Conservation (phyloP, 768 basidiomycete species). For the Pulveroboletus sp. region DNA sequence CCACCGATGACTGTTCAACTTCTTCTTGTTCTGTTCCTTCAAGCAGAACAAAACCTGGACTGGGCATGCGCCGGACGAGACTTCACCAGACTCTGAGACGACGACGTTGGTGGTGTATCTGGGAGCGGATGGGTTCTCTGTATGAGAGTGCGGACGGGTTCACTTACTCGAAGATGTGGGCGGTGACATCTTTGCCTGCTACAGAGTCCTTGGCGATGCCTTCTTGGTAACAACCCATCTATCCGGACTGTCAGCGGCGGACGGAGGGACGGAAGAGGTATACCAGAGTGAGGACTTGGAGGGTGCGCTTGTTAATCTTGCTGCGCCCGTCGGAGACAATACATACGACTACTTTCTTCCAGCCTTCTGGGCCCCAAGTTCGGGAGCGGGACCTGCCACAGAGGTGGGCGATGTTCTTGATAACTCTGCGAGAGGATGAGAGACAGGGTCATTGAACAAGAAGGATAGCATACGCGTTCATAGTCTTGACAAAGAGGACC, state of each 20-base stretch:
- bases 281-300: slow-evolving; percentile 83
- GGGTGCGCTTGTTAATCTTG: slow-evolving; percentile 86
- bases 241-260: slow-evolving; percentile 1
- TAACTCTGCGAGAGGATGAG: slow-evolving; percentile 48
- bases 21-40: slow-evolving; percentile 97
- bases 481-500: slow-evolving; percentile 69
- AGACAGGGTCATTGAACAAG: not conserved
- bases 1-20: slow-evolving; percentile 94
- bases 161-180: slow-evolving; percentile 86
- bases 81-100: slow-evolving; percentile 77
- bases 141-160: not conserved
- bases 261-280: slow-evolving; percentile 1
- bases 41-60: slow-evolving; percentile 88
- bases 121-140: slow-evolving; percentile 1
- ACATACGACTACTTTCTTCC: slow-evolving; percentile 89
- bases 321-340: slow-evolving; percentile 81
- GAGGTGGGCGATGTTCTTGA: slow-evolving; percentile 82
- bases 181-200: slow-evolving; percentile 85
- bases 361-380: slow-evolving; percentile 84
- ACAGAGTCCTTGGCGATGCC: slow-evolving; percentile 88
- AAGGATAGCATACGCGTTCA: slow-evolving; percentile 64
- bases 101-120: slow-evolving; percentile 78
- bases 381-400: slow-evolving; percentile 67
- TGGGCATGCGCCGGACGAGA: slow-evolving; percentile 69
- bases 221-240: slow-evolving; percentile 89